Evolutionary conservation across 352 stramenopile genomes (phyloP), one percentile per base, ranked within the genome.

Genomic region (Pythium scleroteichum): DNA sequence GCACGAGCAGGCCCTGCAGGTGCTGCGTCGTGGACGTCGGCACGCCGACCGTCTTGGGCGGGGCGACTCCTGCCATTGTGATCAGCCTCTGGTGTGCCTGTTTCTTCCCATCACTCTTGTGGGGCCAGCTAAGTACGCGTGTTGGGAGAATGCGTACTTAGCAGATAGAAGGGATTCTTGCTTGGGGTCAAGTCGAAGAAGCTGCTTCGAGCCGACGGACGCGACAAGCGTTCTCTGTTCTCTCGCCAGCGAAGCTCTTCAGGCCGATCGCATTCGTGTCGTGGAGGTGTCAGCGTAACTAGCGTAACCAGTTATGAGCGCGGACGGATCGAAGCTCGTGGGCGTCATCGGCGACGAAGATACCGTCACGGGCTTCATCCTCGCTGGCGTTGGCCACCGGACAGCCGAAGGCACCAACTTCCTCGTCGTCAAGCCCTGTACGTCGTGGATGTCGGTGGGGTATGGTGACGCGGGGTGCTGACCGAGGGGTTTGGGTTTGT

Each of bases 301-400:
- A n/a, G n/a, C n/a, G n/a, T n/a, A n/a, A n/a, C n/a, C n/a, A 39
- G 33, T 1, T 6, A 92, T 90, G 78, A 90, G 78, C 55, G 82
- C 54, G 2, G 54, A 95, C 54, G 66, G 71, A 59, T 92, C 85
- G 45, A 96, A 96, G 79, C 70, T 96, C 9, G 82, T 96, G 47
- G 86, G 72, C 20, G 87, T 96, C 55, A 96, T 96, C 52, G 87
- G 87, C 53, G 87, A 96, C 68, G 87, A 99, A 88, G 97, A 99
- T 73, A 99, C 97, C 9, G 96, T 99, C 52, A 98, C 96, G 56
- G 97, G 97, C 35, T 99, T 99, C 78, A 92, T 99, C 53, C 89
- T 99, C 27, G 96, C 97, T 32, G 97, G 97, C 53, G 75, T 99
- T 26, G 97, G 97, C 46, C 95, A 99, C 69, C 87, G 96, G 60